A percentile compares a stretch with the other conserved stretches of the same genome.
Evolutionary conservation across 2,329 filamentous ascomycete species (phyloP).

Genomic region (Botrytis hyacinthi): DNA sequence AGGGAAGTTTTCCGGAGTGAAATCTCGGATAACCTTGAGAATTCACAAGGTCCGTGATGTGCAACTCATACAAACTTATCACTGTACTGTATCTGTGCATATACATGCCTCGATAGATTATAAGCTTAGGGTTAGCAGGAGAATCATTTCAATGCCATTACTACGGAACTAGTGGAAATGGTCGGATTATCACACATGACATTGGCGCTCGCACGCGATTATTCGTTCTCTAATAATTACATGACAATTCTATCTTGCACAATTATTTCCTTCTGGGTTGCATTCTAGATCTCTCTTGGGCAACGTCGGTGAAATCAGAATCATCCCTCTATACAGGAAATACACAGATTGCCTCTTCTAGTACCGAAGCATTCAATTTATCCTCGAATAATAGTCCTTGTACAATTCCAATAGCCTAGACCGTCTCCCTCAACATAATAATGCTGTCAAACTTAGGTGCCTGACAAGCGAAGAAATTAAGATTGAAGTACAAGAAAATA

Average conservation of each 20-base stretch:
- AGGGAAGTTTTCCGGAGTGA: background rate
- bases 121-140: background rate
- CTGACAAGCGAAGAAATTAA: constrained; percentile 99
- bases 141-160: background rate
- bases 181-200: background rate
- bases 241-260: too few species aligned
- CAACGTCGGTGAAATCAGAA: background rate
- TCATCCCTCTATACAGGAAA: background rate
- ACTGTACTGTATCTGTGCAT: background rate
- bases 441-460: constrained; percentile 76
- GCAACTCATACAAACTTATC: rapidly evolving
- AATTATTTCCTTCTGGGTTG: rapidly evolving
- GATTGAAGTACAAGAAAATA: constrained; percentile 90
- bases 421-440: background rate
- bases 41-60: background rate
- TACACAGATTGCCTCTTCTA: background rate
- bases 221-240: background rate
- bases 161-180: background rate
- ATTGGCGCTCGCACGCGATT: background rate
- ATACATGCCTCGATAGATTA: background rate
- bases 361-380: too few species aligned
- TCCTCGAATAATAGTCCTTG: too few species aligned
- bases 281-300: background rate
- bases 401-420: background rate
- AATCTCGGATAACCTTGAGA: background rate